Base-by-base conservation (phyloP, 148 eudicot genomes). In the Rhododendron kiyosumense region DNA sequence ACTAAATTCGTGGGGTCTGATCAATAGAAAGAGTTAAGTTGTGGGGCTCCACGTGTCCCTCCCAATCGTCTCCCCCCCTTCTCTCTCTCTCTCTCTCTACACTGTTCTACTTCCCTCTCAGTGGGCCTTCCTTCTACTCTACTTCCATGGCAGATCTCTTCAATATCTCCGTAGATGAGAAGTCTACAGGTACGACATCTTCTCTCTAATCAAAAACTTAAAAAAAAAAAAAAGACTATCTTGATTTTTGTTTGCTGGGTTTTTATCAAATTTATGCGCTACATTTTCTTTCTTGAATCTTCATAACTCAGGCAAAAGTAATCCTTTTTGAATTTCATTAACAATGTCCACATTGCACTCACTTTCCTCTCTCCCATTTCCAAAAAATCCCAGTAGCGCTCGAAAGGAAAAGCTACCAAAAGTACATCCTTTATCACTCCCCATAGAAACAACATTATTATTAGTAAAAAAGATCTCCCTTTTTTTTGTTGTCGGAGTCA, bases 301-400 rank as follows among this genome's bases (percentile, higher is more conserved):
- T 5, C 49, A 51, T 34, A 75, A 75, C 5, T 38, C 49, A 15
- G 69, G 30, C 67, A 84, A 49, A 54, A 54, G 51, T 36, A 51
- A 34, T 84, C 36, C 45, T 0, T 38, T 43, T 2, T n/a, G 28
- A 12, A 49, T 45, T 34, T 15, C 54, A 65, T 67, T 83, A 83
- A 83, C 45, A 38, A 65, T 26, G 8, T 30, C 61, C 51, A 34
- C 57, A 71, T 46, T 71, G 30, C 74, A 2, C 14, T 22, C 18
- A 11, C 79, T 74, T 74, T 34, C 8, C 30, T 75, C 71, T 84
- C 34, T 83, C 45, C 79, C 63, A 43, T 46, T 77, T 83, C 75
- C 17, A 30, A 30, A 28, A n/a, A n/a, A n/a, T 26, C 15, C 9
- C 73, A 10, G 13, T n/a, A n/a, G 14, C 73, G 26, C 32, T 65